A percentile compares a stretch with the other conserved stretches of the same genome.
Evolutionary conservation across 1,284 basidiomycete genomes (phyloP).

Genomic region (Hemileia vastatrix): DNA sequence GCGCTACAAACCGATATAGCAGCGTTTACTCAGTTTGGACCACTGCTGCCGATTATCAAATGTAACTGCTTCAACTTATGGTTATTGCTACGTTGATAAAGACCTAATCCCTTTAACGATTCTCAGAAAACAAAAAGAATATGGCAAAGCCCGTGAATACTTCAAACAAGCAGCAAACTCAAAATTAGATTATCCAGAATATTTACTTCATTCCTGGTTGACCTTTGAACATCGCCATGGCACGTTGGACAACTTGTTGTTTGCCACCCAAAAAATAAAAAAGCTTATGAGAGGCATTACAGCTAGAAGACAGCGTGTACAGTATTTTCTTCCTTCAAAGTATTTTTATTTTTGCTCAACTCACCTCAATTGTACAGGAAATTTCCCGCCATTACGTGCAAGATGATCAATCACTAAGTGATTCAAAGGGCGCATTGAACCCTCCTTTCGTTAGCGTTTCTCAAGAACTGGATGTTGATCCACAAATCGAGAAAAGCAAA

Average conservation of each 20-base stretch:
- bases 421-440: too few relatives aligned
- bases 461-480: not conserved
- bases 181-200: conserved; percentile 22
- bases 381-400: too few relatives aligned
- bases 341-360: too few relatives aligned
- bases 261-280: conserved; percentile 12
- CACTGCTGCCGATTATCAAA: conserved; percentile 20
- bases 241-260: conserved; percentile 16
- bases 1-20: conserved; percentile 22
- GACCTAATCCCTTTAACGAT: too few relatives aligned
- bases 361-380: too few relatives aligned
- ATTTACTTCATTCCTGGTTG: conserved; percentile 22
- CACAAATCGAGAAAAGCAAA: not conserved
- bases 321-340: too few relatives aligned
- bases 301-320: conserved; percentile 16
- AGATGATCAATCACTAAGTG: too few relatives aligned
- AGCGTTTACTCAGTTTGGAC: conserved; percentile 15
- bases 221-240: conserved; percentile 23
- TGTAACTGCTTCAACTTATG: too few relatives aligned
- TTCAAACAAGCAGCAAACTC: conserved; percentile 23
- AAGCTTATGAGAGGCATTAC: conserved; percentile 23
- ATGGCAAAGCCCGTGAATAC: conserved; percentile 22
- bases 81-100: too few relatives aligned
- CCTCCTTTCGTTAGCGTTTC: too few relatives aligned
- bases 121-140: too few relatives aligned